Conservation (phyloP, 2,329 filamentous ascomycete genomes). For the Fusarium illudens region DNA sequence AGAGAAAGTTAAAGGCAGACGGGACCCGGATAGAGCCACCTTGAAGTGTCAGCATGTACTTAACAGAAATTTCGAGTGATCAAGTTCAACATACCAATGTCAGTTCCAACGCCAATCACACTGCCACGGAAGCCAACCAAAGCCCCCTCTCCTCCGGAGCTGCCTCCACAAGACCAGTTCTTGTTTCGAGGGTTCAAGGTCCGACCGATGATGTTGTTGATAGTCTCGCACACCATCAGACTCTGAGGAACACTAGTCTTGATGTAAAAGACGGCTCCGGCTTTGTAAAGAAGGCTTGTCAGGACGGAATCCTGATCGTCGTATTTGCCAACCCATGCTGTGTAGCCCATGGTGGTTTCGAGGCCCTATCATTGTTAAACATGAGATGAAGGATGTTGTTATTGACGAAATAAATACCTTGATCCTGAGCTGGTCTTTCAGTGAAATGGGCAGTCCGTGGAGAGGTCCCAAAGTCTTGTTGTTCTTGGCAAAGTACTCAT, state of each 20-base stretch:
- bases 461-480: slow-evolving; percentile 62
- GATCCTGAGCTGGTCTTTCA: slow-evolving; percentile 57
- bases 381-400: background rate
- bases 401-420: slow-evolving; percentile 15
- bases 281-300: slow-evolving; percentile 44
- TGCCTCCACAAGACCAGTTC: slow-evolving; percentile 46
- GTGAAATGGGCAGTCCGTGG: slow-evolving; percentile 66
- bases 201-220: slow-evolving; percentile 48
- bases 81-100: slow-evolving; percentile 40
- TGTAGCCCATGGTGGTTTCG: slow-evolving; percentile 55
- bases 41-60: slow-evolving; percentile 44
- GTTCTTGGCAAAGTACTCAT: slow-evolving; percentile 53
- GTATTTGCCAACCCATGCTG: slow-evolving; percentile 45
- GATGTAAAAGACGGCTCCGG: slow-evolving; percentile 39
- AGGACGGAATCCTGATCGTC: slow-evolving; percentile 42
- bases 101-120: slow-evolving; percentile 48
- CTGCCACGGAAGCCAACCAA: slow-evolving; percentile 47
- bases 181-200: slow-evolving; percentile 49
- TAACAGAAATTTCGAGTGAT: slow-evolving; percentile 8
- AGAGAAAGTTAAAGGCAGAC: slow-evolving; percentile 44
- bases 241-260: slow-evolving; percentile 40
- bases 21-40: slow-evolving; percentile 46
- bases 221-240: slow-evolving; percentile 29
- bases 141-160: slow-evolving; percentile 50
- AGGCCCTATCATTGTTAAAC: slow-evolving; percentile 44